Evolutionary conservation across 352 stramenopile genomes (phyloP).

Genomic region (Phytophthora litchii): DNA sequence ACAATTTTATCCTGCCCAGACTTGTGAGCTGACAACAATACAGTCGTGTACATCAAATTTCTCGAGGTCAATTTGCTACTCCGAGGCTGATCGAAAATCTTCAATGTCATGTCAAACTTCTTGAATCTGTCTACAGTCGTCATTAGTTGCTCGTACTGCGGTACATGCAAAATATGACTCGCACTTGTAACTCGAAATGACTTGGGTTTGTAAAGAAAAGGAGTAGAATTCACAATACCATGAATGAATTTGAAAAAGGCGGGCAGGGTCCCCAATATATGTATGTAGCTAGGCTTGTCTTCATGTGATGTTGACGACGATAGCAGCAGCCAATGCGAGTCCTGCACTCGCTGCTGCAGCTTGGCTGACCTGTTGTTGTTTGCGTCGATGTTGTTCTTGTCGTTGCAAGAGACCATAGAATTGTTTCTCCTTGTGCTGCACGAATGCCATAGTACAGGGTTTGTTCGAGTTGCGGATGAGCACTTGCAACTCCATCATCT

Average conservation of each 20-base stretch:
- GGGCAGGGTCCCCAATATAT: slow-evolving; percentile 10
- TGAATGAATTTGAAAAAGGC: no score
- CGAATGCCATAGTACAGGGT: slow-evolving; percentile 67
- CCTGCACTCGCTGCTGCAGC: slow-evolving; percentile 32
- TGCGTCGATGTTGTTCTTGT: slow-evolving; percentile 36
- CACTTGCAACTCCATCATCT: slow-evolving; percentile 68
- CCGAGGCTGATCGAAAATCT: slow-evolving; percentile 70
- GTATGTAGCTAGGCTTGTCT: slow-evolving; percentile 3
- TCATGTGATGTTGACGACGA: slow-evolving; percentile 46
- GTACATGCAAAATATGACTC: slow-evolving; percentile 50
- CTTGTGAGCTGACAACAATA: slow-evolving; percentile 16
- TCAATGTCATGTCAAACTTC: slow-evolving; percentile 57
- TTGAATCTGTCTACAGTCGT: slow-evolving; percentile 60
- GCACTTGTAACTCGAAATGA: no score
- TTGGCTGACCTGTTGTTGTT: slow-evolving; percentile 24
- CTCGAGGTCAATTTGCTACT: slow-evolving; percentile 60
- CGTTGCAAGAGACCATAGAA: slow-evolving; percentile 43
- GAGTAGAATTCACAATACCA: no score
- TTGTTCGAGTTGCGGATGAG: slow-evolving; percentile 61
- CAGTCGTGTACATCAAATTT: slow-evolving; percentile 66
- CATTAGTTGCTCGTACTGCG: slow-evolving; percentile 64
- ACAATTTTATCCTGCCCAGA: slow-evolving; percentile 5
- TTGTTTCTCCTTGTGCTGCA: slow-evolving; percentile 57
- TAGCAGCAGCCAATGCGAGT: slow-evolving; percentile 37
- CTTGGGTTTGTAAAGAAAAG: no score